Base-by-base conservation (phyloP, 1,284 basidiomycete species). In the Malassezia caprae region DNA sequence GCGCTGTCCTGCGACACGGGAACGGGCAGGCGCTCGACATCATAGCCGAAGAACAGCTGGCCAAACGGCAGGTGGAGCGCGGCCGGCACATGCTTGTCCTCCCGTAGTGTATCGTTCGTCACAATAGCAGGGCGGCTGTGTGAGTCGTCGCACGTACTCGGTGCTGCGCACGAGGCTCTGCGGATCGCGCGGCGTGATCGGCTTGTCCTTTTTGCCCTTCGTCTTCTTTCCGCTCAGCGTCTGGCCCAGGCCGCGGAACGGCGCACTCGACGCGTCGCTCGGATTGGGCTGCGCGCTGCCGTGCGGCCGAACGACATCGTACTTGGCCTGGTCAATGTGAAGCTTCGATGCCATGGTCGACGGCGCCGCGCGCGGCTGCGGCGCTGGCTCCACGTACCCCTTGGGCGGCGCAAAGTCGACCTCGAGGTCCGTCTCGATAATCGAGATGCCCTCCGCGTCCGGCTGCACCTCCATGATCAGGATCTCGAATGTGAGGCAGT, bases 301-400 rank as follows among this genome's bases (percentile, higher is more conserved):
- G 4, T 48, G 77, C 71, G 68, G 59, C 8, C 64, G 63, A 10
- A 74, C 67, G 13, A 62, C 60, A 6, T 73, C 72, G 21, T 62
- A 53, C 35, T 63, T 61, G 19, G 46, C 47, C 31, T 60, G 64
- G 46, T 98, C 90, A 59, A 99, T 96, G 75, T 90, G 90, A 53
- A 96, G 82, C 77, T 96, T 96, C 49, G 87, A 87, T 0, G 93
- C 91, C 93, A 99, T 96, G 1, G 91, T 96, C 8, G 87, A 77
- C 8, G 85, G 84, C 1, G 90, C 84, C 1, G 83, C 82, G 51
- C 87, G 87, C 8, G 72, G 68, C 6, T 86, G 85, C 37, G 86
- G 82, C 62, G 88, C 84, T 0, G 93, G 94, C 75, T 98, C 94
- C 21, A 93, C 87, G 64, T 83, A 83, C 27, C 81, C 81, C 47